Evolutionary conservation across 2,329 filamentous ascomycete species (phyloP).

Genomic region (Boeremia lycopersici): DNA sequence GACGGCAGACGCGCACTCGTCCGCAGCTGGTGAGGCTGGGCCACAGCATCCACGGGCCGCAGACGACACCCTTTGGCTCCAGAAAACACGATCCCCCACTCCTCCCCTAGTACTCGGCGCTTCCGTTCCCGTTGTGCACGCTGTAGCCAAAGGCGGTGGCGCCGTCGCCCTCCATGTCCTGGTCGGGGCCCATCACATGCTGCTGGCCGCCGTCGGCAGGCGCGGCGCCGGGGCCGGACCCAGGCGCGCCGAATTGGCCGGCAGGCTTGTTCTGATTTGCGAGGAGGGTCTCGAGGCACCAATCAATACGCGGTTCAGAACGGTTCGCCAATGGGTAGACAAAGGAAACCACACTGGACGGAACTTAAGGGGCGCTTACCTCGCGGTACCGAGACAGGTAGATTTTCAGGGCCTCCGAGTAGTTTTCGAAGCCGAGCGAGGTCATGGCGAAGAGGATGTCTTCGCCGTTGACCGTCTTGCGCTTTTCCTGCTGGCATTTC

Average conservation of each 20-base stretch:
- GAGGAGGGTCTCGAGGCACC: constrained; percentile 74
- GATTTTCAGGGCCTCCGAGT: constrained; percentile 96
- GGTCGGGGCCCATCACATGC: constrained; percentile 51
- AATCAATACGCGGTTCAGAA: constrained; percentile 60
- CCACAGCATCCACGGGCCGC: too few species aligned
- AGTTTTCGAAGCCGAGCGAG: constrained; percentile 97
- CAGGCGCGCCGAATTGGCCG: constrained; percentile 45
- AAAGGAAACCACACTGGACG: constrained; percentile 39
- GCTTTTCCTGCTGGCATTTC: constrained; percentile 99
- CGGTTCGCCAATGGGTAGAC: constrained; percentile 48
- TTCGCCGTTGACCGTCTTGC: constrained; percentile 98
- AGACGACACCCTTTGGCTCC: too few species aligned
- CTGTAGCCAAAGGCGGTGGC: constrained; percentile 50
- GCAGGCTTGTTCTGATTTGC: constrained; percentile 68
- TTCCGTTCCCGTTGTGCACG: constrained; percentile 50
- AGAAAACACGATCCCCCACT: too few species aligned
- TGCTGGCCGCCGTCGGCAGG: constrained; percentile 48
- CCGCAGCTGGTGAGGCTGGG: not conserved
- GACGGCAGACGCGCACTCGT: too few species aligned
- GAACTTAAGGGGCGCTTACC: constrained; percentile 65
- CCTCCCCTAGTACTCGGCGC: constrained; percentile 49
- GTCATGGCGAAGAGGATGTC: constrained; percentile 99
- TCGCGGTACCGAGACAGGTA: constrained; percentile 97
- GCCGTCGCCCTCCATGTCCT: constrained; percentile 52
- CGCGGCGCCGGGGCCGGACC: constrained; percentile 43